phyloP scores from a whole-genome alignment of 495 filamentous ascomycete genomes.

The Durotheca rogersii region DNA sequence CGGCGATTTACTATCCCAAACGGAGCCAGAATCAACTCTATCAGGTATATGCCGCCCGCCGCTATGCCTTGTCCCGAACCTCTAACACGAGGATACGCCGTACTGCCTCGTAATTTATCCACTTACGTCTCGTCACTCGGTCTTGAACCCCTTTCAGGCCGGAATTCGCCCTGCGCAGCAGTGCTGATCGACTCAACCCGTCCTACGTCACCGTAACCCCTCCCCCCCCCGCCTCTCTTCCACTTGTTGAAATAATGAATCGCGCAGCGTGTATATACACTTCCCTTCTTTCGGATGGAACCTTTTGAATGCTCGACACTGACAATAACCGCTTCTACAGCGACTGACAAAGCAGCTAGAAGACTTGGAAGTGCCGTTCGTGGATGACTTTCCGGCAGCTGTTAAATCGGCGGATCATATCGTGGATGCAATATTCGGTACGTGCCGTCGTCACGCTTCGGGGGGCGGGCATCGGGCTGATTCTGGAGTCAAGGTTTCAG shows the following conservation, averaged over 20 bases:
- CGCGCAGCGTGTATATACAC: constrained; percentile 21
- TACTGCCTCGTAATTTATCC: not conserved
- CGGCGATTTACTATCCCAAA: constrained; percentile 91
- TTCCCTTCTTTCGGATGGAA: not conserved
- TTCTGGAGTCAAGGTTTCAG: constrained; percentile 68
- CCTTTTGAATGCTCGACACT: constrained; percentile 7
- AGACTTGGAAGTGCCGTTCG: constrained; percentile 81
- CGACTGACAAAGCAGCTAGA: constrained; percentile 81
- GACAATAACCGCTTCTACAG: constrained; percentile 36
- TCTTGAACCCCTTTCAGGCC: constrained; percentile 2
- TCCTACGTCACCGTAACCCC: too few relatives aligned
- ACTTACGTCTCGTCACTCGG: not conserved
- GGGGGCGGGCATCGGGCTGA: constrained; percentile 19
- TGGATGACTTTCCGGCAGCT: constrained; percentile 70
- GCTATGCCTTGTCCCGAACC: not conserved
- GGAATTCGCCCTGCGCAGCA: not conserved
- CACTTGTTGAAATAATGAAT: not conserved
- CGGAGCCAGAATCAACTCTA: constrained; percentile 87
- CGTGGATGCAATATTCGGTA: constrained; percentile 91
- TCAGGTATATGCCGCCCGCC: constrained; percentile 51
- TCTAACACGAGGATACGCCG: not conserved
- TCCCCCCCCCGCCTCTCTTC: not conserved
- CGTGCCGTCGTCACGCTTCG: constrained; percentile 19
- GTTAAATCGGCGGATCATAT: constrained; percentile 72
- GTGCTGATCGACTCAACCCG: not conserved